phyloP scores from a whole-genome alignment of 768 basidiomycete species.

The Paxillus ammoniavirescens region DNA sequence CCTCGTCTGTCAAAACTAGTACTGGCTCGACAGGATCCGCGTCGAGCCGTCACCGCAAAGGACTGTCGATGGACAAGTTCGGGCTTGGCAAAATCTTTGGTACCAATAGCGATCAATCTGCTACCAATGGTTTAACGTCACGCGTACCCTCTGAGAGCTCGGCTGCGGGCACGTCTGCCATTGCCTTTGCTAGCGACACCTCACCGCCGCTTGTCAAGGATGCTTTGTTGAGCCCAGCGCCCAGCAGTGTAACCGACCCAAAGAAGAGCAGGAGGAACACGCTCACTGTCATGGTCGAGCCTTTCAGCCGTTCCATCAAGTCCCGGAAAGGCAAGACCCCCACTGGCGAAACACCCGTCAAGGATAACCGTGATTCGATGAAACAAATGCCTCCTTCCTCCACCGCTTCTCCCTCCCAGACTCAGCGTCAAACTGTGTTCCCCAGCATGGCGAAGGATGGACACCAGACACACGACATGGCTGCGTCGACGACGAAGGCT shows the following conservation, averaged over 20 bases:
- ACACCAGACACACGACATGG: slow-evolving; percentile 39
- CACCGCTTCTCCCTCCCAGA: slow-evolving; percentile 28
- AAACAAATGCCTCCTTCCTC: slow-evolving; percentile 34
- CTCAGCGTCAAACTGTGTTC: slow-evolving; percentile 24
- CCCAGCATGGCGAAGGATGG: slow-evolving; percentile 27
- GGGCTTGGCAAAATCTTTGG: slow-evolving; percentile 76
- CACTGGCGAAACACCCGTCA: slow-evolving; percentile 37
- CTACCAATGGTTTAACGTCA: slow-evolving; percentile 34
- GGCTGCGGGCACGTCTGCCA: slow-evolving; percentile 16
- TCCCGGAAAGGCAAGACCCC: slow-evolving; percentile 35
- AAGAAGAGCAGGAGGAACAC: slow-evolving; percentile 76
- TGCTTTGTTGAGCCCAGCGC: slow-evolving; percentile 37
- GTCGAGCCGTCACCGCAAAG: slow-evolving; percentile 58
- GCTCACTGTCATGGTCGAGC: slow-evolving; percentile 84
- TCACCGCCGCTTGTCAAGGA: slow-evolving; percentile 30
- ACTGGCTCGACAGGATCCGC: slow-evolving; percentile 38
- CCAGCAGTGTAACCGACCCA: slow-evolving; percentile 23
- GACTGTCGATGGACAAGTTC: slow-evolving; percentile 77
- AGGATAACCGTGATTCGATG: slow-evolving; percentile 40
- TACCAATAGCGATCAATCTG: slow-evolving; percentile 33
- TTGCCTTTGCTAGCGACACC: slow-evolving; percentile 16
- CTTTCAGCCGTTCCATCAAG: slow-evolving; percentile 52
- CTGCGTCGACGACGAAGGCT: slow-evolving; percentile 82
- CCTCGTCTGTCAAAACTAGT: slow-evolving; percentile 27
- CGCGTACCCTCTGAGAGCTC: slow-evolving; percentile 45